Evolutionary conservation across 2,329 filamentous ascomycete genomes (phyloP), one percentile per base, ranked within the genome.

Genomic region (Sclerotinia spermophila): DNA sequence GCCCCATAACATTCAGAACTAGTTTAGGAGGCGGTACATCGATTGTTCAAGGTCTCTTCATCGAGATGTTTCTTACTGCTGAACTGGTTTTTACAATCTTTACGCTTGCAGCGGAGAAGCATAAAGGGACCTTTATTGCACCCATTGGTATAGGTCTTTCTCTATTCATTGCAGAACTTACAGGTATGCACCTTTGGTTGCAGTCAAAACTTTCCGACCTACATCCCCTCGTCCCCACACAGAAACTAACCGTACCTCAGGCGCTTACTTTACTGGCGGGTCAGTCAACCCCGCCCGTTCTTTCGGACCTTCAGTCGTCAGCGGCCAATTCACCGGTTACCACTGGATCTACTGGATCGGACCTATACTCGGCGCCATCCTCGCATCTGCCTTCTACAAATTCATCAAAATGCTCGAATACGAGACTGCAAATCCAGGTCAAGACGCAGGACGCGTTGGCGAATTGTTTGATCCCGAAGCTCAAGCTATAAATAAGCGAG

Each of bases 311-410:
- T 82, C 80, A 67, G 83, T 84, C 51, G 79, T 83, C 27, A 81
- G 79, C 2, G 77, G 76, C 21, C 76, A 76, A 5, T 84, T 85
- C 72, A 78, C 80, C 38, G 68, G 71, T 8, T 82, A 84, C 71
- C 83, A 84, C 74, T 85, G 83, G 83, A 84, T 85, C 67, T 85
- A 85, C 74, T 75, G 74, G 83, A 72, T 87, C 5, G 86, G 85
- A 0, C 86, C 86, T 1, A 77, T 83, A 15, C 79, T 86, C 69
- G 86, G 86, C 0, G 73, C 83, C 0, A 68, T 85, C 15, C 76
- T 87, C 24, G 84, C 86, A 0, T 82, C 80, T n/a, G 81, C 65
- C 19, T 82, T 86, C 56, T 87, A 86, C 79, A 81, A 80, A 69
- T 73, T 84, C 19, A 79, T 88, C 72, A 85, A 85, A 76, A 76